Evolutionary conservation across 108 stramenopile species (phyloP).

Genomic region (Nannochloropsis gaditana): DNA sequence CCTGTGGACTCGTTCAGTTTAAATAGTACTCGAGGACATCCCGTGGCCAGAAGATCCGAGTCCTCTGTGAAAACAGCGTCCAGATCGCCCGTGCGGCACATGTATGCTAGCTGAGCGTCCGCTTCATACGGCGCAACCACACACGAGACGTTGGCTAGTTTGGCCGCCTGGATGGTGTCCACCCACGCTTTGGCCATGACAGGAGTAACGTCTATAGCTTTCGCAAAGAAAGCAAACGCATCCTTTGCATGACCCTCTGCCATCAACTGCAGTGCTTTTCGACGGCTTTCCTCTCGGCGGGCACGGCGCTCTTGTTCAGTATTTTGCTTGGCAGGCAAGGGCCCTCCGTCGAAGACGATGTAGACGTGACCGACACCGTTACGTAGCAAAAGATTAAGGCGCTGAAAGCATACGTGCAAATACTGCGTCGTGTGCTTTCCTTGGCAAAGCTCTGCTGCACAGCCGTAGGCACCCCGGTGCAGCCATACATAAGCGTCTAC

Average conservation of each 20-base stretch:
- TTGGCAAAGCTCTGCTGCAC: slow-evolving; percentile 47
- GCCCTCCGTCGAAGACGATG: slow-evolving; percentile 71
- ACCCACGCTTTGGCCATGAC: slow-evolving; percentile 31
- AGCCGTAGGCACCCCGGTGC: slow-evolving; percentile 50
- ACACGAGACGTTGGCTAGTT: slow-evolving; percentile 29
- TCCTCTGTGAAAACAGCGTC: slow-evolving; percentile 79
- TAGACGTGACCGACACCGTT: slow-evolving; percentile 58
- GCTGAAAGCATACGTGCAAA: slow-evolving; percentile 49
- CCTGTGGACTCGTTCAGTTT: slow-evolving; percentile 64
- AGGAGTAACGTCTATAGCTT: slow-evolving; percentile 61
- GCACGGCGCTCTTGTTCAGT: slow-evolving; percentile 57
- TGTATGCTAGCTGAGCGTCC: slow-evolving; percentile 89
- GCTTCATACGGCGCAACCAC: slow-evolving; percentile 96
- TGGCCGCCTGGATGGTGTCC: neutral
- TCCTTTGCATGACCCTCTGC: slow-evolving; percentile 28
- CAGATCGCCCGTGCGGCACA: slow-evolving; percentile 53
- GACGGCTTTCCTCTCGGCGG: slow-evolving; percentile 52
- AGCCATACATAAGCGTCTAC: slow-evolving; percentile 53
- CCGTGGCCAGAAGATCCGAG: slow-evolving; percentile 82
- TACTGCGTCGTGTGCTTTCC: slow-evolving; percentile 43
- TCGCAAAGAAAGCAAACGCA: slow-evolving; percentile 58
- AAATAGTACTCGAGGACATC: slow-evolving; percentile 68
- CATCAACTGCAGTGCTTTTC: slow-evolving; percentile 52
- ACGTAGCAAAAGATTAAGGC: slow-evolving; percentile 50
- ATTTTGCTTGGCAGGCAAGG: slow-evolving; percentile 63